phyloP scores from a whole-genome alignment of 2,329 filamentous ascomycete genomes.

The Paraphoma sp. region DNA sequence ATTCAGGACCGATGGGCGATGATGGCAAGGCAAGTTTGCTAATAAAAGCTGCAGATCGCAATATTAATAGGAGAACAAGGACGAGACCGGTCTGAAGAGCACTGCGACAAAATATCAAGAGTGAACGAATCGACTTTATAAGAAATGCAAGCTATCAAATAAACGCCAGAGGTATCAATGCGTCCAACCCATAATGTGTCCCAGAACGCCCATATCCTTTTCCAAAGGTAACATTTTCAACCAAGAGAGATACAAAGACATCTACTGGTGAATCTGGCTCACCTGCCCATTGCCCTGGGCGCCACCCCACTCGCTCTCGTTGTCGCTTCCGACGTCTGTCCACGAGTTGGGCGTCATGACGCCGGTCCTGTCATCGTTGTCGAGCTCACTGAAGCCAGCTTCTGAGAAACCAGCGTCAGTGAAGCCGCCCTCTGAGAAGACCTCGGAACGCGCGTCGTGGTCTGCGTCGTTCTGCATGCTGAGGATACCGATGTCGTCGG shows the following conservation, averaged over 20 bases:
- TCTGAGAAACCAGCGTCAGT: constrained; percentile 45
- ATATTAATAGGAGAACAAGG: no score
- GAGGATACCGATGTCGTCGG: constrained; percentile 43
- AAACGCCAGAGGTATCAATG: neutral
- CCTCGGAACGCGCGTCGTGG: constrained; percentile 43
- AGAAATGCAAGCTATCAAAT: neutral
- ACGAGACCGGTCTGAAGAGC: no score
- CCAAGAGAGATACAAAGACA: neutral
- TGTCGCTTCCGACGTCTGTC: constrained; percentile 50
- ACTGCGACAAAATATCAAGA: no score
- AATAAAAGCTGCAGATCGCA: no score
- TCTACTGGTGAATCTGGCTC: constrained; percentile 36
- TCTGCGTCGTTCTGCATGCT: constrained; percentile 44
- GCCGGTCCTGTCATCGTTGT: constrained; percentile 29
- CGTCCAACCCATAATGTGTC: neutral
- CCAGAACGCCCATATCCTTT: neutral
- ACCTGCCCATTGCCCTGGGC: constrained; percentile 31
- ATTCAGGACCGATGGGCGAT: no score
- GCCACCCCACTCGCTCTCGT: constrained; percentile 47
- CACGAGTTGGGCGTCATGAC: constrained; percentile 47
- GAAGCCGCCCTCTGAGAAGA: constrained; percentile 44
- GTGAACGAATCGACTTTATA: neutral
- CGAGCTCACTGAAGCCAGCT: constrained; percentile 40
- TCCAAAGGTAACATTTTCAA: constrained; percentile 1
- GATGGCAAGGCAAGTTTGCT: no score